Base-by-base conservation (phyloP, 2,329 filamentous ascomycete genomes). In the Paracamarosporium sp. region DNA sequence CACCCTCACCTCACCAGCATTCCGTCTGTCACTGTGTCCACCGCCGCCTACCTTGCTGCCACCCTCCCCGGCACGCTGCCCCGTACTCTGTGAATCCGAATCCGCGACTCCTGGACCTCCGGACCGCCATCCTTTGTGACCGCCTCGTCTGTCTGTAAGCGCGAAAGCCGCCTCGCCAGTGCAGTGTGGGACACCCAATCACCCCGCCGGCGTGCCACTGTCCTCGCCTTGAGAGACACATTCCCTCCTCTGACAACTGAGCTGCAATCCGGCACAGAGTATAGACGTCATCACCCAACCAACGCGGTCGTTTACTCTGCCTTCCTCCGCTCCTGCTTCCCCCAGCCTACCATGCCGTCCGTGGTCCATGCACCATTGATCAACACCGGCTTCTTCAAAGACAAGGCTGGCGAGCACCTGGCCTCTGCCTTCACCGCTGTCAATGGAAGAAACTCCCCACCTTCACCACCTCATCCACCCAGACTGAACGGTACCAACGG, bases 351-450 rank as follows among this genome's bases (percentile, higher is more conserved):
- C 52, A 76, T 76, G 74, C 73, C 74, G 62, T 70, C 72, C 65
- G 67, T 70, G 60, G 64, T 74, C 35, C 72, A 74, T 50, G 63
- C 67, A 59, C 69, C 66, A 38, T 55, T 70, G 24, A 67, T 70
- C 61, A 69, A 65, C 61, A 58, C 68, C 53, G 62, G 66, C 31
- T 74, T 69, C 62, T 60, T 72, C 52, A 72, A 70, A 56, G 69
- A 73, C 15, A 68, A 66, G 56, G 30, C 56, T 15, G 57, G 50
- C 44, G 70, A 73, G 27, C 62, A 66, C 24, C 60, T 70, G 50
- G 60, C 63, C 33, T 63, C 74, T 58, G 72, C 69, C 45, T 76
- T 76, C 59, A 76, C 74, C 7, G 70, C 74, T 35, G 73, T 76
- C 28, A 76, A 76, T 65, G 71, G 71, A 57, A 59, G 66, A 54